A percentile compares a stretch with the other conserved stretches of the same genome.
Evolutionary conservation across 2,329 filamentous ascomycete genomes (phyloP).

Genomic region (Diaporthe longicolla): DNA sequence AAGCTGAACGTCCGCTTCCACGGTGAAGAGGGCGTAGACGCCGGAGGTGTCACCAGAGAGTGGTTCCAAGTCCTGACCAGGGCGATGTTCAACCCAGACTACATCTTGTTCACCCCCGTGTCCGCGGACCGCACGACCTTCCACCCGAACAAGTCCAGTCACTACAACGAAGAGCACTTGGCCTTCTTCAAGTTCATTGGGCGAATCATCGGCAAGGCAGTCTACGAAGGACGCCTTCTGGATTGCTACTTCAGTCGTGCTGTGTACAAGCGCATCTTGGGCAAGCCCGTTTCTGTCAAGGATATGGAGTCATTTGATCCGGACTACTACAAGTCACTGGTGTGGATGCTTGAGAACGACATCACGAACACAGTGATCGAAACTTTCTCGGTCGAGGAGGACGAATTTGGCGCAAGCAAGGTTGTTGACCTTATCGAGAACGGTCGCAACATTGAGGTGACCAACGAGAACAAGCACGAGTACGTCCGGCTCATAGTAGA

Average conservation of each 20-base stretch:
- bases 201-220: constrained; percentile 96
- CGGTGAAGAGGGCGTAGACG: constrained; percentile 97
- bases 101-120: constrained; percentile 95
- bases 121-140: constrained; percentile 98
- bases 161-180: constrained; percentile 94
- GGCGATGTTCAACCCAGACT: constrained; percentile 99
- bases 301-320: constrained; percentile 99
- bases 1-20: constrained; percentile 98
- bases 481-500: constrained; percentile 96
- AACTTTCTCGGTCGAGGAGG: constrained; percentile 93
- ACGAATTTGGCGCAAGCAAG: constrained; percentile 91
- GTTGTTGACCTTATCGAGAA: constrained; percentile 89
- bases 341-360: constrained; percentile 99
- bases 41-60: constrained; percentile 95
- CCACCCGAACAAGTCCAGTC: constrained; percentile 95
- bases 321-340: constrained; percentile 98
- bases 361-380: constrained; percentile 98
- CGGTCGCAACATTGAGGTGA: constrained; percentile 92
- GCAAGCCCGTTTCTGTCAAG: constrained; percentile 95
- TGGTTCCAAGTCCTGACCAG: constrained; percentile 99
- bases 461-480: constrained; percentile 98
- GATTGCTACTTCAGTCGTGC: constrained; percentile 99
- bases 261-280: constrained; percentile 97
- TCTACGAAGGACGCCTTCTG: constrained; percentile 95
- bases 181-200: constrained; percentile 99